A percentile compares a stretch with the other conserved stretches of the same genome.
Conservation (phyloP, 1,284 basidiomycete genomes). For the Ceratobasidium sp. region DNA sequence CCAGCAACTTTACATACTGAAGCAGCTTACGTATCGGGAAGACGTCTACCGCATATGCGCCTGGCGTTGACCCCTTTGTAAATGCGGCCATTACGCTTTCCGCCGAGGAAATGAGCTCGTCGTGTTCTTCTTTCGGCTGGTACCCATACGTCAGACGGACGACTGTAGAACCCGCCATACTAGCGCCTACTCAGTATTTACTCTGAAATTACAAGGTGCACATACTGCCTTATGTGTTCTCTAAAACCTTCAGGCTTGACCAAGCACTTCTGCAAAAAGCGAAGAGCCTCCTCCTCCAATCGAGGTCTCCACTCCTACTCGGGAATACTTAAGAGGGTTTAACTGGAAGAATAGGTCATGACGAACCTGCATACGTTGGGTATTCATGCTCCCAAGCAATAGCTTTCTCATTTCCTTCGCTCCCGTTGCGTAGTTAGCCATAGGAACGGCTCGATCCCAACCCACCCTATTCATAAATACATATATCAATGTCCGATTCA, state of each 20-base stretch:
- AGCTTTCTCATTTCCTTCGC: not conserved
- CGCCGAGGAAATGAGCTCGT: not conserved
- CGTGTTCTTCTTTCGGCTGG: not conserved
- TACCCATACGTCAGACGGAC: conserved; percentile 3
- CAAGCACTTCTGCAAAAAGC: not conserved
- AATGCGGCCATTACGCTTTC: not conserved
- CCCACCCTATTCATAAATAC: no score
- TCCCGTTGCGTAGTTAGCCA: not conserved
- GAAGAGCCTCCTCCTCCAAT: conserved; percentile 6
- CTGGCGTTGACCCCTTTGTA: not conserved
- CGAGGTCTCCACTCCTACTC: not conserved
- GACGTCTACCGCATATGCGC: not conserved
- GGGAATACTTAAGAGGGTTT: not conserved
- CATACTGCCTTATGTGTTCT: conserved; percentile 19
- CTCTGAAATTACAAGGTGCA: not conserved
- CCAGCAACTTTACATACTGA: not conserved
- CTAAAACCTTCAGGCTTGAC: not conserved
- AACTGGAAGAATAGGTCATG: no score
- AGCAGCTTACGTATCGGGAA: not conserved
- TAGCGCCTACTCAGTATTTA: not conserved
- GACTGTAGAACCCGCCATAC: not conserved
- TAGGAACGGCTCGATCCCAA: conserved; percentile 2
- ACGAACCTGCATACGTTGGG: conserved; percentile 4
- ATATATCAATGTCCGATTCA: no score
- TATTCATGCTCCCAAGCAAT: conserved; percentile 10